phyloP scores from a whole-genome alignment of 2,329 filamentous ascomycete genomes.

The Phaeophleospora eucalypticola region DNA sequence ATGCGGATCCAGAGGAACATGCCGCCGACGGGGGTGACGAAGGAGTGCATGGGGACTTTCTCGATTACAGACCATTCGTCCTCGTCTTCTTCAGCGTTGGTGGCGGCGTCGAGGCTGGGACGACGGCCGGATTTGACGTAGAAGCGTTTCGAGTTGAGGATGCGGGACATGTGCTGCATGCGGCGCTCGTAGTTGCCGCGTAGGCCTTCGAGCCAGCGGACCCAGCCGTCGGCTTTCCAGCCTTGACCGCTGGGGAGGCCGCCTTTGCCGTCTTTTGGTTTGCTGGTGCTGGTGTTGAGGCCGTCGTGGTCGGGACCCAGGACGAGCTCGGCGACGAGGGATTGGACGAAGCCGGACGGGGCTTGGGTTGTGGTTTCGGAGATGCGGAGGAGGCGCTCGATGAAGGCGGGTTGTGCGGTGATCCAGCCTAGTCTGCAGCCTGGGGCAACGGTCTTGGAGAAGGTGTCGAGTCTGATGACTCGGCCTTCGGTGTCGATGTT shows the following conservation, averaged over 20 bases:
- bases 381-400: slow-evolving; percentile 70
- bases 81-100: slow-evolving; percentile 33
- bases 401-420: slow-evolving; percentile 72
- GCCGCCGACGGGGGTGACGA: slow-evolving; percentile 75
- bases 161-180: slow-evolving; percentile 73
- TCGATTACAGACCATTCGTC: slow-evolving; percentile 71
- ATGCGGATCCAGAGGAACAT: slow-evolving; percentile 89
- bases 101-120: slow-evolving; percentile 30
- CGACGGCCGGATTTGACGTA: slow-evolving; percentile 59
- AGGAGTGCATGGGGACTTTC: slow-evolving; percentile 70
- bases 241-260: slow-evolving; percentile 52
- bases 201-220: slow-evolving; percentile 83
- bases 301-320: slow-evolving; percentile 63
- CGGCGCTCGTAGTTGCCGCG: slow-evolving; percentile 78
- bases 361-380: slow-evolving; percentile 76
- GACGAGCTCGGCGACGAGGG: slow-evolving; percentile 71
- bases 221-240: slow-evolving; percentile 83
- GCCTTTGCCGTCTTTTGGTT: slow-evolving; percentile 40
- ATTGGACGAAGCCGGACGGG: slow-evolving; percentile 85
- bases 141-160: slow-evolving; percentile 65
- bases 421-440: slow-evolving; percentile 90
- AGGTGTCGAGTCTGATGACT: slow-evolving; percentile 85
- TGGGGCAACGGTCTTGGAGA: slow-evolving; percentile 88
- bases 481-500: slow-evolving; percentile 79
- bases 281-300: slow-evolving; percentile 31